Percentiles rank a stretch among this genome's conserved stretches.
Evolutionary conservation across 495 filamentous ascomycete species (phyloP).

Genomic region (Daldinia bambusicola): DNA sequence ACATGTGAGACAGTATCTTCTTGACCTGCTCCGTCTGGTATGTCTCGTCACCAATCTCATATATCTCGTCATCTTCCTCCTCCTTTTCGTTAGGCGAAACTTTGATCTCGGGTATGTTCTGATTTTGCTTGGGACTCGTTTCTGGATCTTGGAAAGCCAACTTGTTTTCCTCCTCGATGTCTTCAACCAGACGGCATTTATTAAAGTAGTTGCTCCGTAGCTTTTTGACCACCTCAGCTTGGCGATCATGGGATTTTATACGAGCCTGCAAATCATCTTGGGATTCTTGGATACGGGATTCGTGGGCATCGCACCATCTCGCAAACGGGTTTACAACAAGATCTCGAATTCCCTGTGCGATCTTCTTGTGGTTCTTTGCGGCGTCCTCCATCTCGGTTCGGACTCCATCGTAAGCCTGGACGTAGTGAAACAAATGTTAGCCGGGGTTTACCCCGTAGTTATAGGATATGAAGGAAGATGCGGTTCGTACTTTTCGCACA

Average conservation of each 20-base stretch:
- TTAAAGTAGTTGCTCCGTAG: constrained; percentile 97
- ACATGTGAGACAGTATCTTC: constrained; percentile 86
- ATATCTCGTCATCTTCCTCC: constrained; percentile 73
- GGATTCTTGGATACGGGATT: constrained; percentile 86
- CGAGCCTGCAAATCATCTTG: constrained; percentile 90
- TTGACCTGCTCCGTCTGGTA: constrained; percentile 88
- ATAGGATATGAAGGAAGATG: constrained; percentile 10
- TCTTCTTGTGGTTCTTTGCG: constrained; percentile 89
- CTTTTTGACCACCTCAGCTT: constrained; percentile 89
- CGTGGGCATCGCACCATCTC: constrained; percentile 95
- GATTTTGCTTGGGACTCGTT: constrained; percentile 58
- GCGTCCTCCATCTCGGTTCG: constrained; percentile 95
- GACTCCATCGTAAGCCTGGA: constrained; percentile 92
- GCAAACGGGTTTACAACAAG: constrained; percentile 93
- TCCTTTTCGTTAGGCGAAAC: constrained; percentile 59
- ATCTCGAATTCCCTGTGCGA: constrained; percentile 94
- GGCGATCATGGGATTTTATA: constrained; percentile 92
- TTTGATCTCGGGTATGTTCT: constrained; percentile 67
- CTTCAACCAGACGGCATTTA: constrained; percentile 95
- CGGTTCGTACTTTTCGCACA: constrained; percentile 79
- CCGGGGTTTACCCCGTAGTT: not conserved
- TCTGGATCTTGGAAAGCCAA: constrained; percentile 90
- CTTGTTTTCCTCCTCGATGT: constrained; percentile 98
- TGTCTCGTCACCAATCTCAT: constrained; percentile 89
- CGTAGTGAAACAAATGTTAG: constrained; percentile 31